Base-by-base conservation (phyloP, 2,329 filamentous ascomycete genomes). In the Aspergillus pseudotamarii region DNA sequence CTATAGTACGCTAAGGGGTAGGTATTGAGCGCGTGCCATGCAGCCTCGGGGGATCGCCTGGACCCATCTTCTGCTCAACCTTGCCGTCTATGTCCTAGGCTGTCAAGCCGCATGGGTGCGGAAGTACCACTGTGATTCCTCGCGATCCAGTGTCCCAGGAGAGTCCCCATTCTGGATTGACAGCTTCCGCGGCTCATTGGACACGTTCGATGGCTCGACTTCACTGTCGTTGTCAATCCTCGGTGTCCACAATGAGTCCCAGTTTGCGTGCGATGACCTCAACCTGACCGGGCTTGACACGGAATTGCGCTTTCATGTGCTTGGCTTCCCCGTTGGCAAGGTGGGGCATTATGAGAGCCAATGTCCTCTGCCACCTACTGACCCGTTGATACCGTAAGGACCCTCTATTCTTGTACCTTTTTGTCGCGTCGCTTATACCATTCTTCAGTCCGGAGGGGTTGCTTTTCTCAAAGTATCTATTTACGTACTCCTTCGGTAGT, bases 401-500 rank as follows among this genome's bases (percentile, higher is more conserved):
- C 28, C 12, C 4, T 60, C 19, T 21, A 60, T n/a, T 11, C 30
- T 26, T n/a, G 12, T 56, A 26, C n/a, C 11, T n/a, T 12, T 48
- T 5, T 46, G 4, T 26, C 21, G 5, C 10, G 1, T 23, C 21
- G 21, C 45, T 48, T 23, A 48, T 28, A 8, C 38, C 9, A n/a
- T 26, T 30, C 34, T 14, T 36, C 23, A 61, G 59, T 5, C 59
- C 59, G 6, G 51, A 61, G 23, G 30, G 50, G 1, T 32, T 50
- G 19, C 41, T 38, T 2, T 53, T 57, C 53, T 61, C 61, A n/a
- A 43, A 51, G 21, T 61, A 56, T 19, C 34, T 57, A 26, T 26
- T 55, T 12, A 36, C 14, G 6, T 63, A 63, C 41, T 60, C 58
- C 6, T 60, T 63, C 16, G 34, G n/a, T n/a, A 9, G 23, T n/a